phyloP scores from a whole-genome alignment of 1,139 yeast genomes.

The Nakaseomyces bracarensis region DNA sequence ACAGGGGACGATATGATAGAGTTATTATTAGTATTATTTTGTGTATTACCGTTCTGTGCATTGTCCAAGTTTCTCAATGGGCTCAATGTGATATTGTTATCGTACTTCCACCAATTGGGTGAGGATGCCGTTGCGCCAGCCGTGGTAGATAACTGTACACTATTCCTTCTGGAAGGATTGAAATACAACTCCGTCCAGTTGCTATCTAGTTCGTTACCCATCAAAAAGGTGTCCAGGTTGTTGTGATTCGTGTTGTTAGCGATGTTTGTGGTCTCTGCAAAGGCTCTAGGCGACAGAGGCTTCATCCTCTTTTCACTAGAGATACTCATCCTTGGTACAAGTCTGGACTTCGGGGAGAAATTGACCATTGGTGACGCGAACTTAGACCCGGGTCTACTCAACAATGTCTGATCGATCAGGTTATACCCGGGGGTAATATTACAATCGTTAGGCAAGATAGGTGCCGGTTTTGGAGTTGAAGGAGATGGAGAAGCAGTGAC shows the following conservation, averaged over 20 bases:
- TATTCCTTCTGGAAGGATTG: constrained; percentile 1
- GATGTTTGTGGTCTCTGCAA: constrained; percentile 2
- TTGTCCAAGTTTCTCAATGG: constrained; percentile 5
- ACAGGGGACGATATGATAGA: constrained; percentile 5
- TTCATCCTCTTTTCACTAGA: constrained; percentile 1
- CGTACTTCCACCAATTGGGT: constrained; percentile 5
- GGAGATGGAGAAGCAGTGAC: constrained; percentile 2
- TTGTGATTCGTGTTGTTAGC: background rate
- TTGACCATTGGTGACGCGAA: constrained; percentile 1
- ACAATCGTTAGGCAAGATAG: constrained; percentile 5
- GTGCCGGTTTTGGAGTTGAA: constrained; percentile 2
- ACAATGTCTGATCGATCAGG: constrained; percentile 3
- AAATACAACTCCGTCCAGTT: constrained; percentile 5
- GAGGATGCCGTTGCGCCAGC: background rate
- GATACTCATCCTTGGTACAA: constrained; percentile 4
- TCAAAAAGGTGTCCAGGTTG: constrained; percentile 3
- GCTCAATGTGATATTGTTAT: constrained; percentile 2
- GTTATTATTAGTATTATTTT: too few relatives aligned
- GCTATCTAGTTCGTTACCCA: constrained; percentile 5
- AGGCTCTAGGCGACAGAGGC: constrained; percentile 1
- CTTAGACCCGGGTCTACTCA: constrained; percentile 3
- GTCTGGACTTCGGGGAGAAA: constrained; percentile 1
- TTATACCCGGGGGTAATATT: constrained; percentile 3
- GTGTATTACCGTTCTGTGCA: too few relatives aligned
- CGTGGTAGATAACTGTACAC: background rate